Base-by-base conservation (phyloP, 2,329 filamentous ascomycete species). In the Aspergillus pseudoterreus region DNA sequence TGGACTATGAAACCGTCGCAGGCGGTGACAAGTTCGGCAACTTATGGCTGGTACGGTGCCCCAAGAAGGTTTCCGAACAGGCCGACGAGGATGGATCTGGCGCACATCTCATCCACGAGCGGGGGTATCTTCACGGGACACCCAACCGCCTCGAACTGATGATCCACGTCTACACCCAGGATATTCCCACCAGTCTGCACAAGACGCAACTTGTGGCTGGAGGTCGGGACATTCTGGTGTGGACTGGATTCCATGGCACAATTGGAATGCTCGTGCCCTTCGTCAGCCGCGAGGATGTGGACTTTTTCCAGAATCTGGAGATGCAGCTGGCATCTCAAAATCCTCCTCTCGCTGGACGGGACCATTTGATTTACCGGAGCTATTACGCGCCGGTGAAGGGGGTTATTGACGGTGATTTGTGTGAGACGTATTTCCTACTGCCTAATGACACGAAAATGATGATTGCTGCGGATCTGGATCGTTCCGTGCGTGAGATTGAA, bases 1-100 rank as follows among this genome's bases (percentile, higher is more conserved):
- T 97, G 2, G 94, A 99, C 72, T 99, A 99, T 71, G 94, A 99
- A 69, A 95, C 94, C 1, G 85, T 89, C 21, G 92, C 91, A 2
- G 94, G 92, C 33, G 92, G 92, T 33, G 94, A 99, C 75, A 97
- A 96, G 68, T 99, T 99, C 59, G 95, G 94, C 54, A 99, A 99
- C 63, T 74, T 99, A 14, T 99, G 91, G 86, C 82, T 99, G 42
- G 80, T 99, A 27, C 87, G 94, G 44, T 94, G 89, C 63, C 91
- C 92, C 0, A 78, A 85, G 54, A 94, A 95, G 69, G 85, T 87
- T 6, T 95, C 90, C 35, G 86, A 91, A 58, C 90, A 95, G 68
- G 88, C 91, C 0, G 94, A 99, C 63, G 94, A 96, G 69, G 90
- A 95, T 54, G 90, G 90, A 43, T 89, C 90, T 3, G 92, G 92